Evolutionary conservation across 768 basidiomycete species (phyloP), one percentile per base, ranked within the genome.

Genomic region (Lactarius deliciosus): DNA sequence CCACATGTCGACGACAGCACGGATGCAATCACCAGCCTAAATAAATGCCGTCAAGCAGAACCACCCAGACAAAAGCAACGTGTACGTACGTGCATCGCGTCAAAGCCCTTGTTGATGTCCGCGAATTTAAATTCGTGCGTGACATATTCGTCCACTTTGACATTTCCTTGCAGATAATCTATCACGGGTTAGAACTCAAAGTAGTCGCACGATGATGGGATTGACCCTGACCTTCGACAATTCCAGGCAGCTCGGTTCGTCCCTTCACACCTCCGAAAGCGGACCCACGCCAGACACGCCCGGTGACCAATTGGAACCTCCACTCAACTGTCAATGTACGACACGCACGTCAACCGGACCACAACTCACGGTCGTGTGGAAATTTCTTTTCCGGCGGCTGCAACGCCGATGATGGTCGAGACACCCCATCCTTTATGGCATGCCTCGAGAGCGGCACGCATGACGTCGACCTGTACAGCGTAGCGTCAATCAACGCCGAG

Each of bases 351-450:
- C 30, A 18, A 16, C 43, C 11, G 65, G 43, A 25, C 34, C 62
- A 34, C 58, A 57, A 73, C 75, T 73, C 65, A 74, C 74, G 78
- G 75, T 45, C 75, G 72, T 47, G 73, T 75, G 36, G 75, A 76
- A 57, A 74, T 78, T 69, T 98, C 97, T 73, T 97, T 89, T 8
- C 97, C 97, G 22, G 97, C 94, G 28, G 95, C 94, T 4, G 97
- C 97, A 50, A 99, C 97, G 67, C 96, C 96, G 66, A 99, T 98
- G 70, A 99, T 76, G 64, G 93, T 98, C 64, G 89, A 93, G 53
- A 98, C 89, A 72, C 97, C 97, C 97, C 97, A 99, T 16, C 97
- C 97, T 76, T 98, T 98, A 79, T 99, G 97, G 77, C 95, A 98
- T n/a, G 95, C 92, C 79, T 99, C 97, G 57, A 99, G 85, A 30